Base-by-base conservation (phyloP, 2,329 filamentous ascomycete species). In the Phialocephala subalpina region DNA sequence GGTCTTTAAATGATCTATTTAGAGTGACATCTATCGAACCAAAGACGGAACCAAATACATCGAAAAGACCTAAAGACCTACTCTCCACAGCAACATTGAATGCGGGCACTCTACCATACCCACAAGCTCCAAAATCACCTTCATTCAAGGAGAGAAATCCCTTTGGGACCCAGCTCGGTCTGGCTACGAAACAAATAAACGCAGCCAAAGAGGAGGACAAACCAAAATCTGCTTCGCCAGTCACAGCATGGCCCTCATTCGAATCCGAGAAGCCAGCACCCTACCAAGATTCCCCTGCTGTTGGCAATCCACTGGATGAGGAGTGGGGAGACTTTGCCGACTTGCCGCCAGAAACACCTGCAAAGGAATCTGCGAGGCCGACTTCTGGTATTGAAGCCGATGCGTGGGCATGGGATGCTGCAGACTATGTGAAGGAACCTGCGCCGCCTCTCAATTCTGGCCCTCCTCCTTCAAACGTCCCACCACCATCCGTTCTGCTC, bases 401-500 rank as follows among this genome's bases (percentile, higher is more conserved):
- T 67, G 66, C 74, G 20, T 77, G 76, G 76, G 73, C 61, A 1
- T 78, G 76, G 76, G 74, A 77, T 63, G 58, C 65, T 12, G 72
- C 68, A 38, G 75, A 77, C 62, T 67, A 68, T 29, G 64, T 69
- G 8, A 35, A 69, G 9, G 36, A 64, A 45, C 38, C 59, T 27
- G 36, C 72, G 4, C 40, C 64, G 9, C 45, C 49, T 45, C 3
- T 60, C 18, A 64, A 65, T 38, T 49, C 60, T 6, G 61, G 63
- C 27, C 68, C 69, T 47, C 72, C 74, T 42, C 75, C 74, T 18
- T 93, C 89, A 20, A 97, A 97, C 74, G 89, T 97, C 8, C 95
- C 95, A 11, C 95, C 95, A 4, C 95, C 95, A 0, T 92, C 92
- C 0, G 85, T 97, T 22, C 82, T 98, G 16, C 84, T 98, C 25